phyloP scores from a whole-genome alignment of 768 basidiomycete genomes.

The Hygrophorus pudorinus region DNA sequence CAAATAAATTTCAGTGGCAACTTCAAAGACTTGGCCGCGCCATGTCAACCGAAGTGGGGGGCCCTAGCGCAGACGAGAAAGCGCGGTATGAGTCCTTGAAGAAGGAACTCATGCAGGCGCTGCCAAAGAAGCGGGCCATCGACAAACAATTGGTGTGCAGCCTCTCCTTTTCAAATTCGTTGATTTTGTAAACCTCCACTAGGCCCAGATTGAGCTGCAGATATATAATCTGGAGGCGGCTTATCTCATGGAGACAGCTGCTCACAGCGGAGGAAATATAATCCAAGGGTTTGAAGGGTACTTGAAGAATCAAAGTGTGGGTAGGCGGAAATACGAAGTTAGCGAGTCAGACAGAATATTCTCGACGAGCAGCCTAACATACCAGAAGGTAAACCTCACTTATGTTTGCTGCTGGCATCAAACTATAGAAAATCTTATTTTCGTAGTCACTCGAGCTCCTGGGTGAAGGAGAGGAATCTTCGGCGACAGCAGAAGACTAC shows the following conservation, averaged over 20 bases:
- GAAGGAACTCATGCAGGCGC: slow-evolving; percentile 64
- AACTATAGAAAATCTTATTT: slow-evolving; percentile 6
- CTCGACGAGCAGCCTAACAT: slow-evolving; percentile 71
- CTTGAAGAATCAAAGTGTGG: slow-evolving; percentile 64
- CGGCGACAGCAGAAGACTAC: slow-evolving; percentile 50
- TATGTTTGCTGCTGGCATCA: slow-evolving; percentile 4
- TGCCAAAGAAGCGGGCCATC: slow-evolving; percentile 62
- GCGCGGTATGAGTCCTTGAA: slow-evolving; percentile 61
- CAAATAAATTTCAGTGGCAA: slow-evolving; percentile 1
- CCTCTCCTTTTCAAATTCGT: background rate
- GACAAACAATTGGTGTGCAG: slow-evolving; percentile 71
- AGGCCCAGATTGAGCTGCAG: slow-evolving; percentile 73
- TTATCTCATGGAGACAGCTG: slow-evolving; percentile 71
- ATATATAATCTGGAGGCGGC: slow-evolving; percentile 70
- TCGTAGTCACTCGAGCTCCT: slow-evolving; percentile 64
- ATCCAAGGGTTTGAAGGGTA: slow-evolving; percentile 84
- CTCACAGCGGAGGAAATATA: slow-evolving; percentile 75
- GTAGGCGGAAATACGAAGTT: slow-evolving; percentile 67
- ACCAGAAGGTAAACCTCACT: slow-evolving; percentile 46
- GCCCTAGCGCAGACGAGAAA: slow-evolving; percentile 55
- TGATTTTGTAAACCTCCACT: background rate
- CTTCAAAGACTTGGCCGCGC: too few relatives aligned
- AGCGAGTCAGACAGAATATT: slow-evolving; percentile 73
- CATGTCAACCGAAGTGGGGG: slow-evolving; percentile 29
- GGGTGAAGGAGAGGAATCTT: slow-evolving; percentile 56